Base-by-base conservation (phyloP, 805 yeast genomes). In the Saccharomycodes ludwigii region DNA sequence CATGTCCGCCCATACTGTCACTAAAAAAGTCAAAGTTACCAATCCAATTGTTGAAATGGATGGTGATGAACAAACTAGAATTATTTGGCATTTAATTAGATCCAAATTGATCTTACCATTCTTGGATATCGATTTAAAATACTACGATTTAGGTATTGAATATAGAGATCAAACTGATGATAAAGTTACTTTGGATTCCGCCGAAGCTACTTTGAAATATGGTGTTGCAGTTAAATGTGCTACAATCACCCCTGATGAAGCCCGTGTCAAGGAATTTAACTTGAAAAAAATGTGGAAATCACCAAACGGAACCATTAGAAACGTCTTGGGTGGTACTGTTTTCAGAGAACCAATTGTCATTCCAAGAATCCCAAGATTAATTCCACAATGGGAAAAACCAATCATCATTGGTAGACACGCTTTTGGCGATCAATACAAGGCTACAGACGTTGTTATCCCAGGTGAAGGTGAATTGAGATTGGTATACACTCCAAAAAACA, bases 331-430 rank as follows among this genome's bases (percentile, higher is more conserved):
- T 31, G 97, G 97, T 38, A 88, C 96, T 18, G 95, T 88, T 28
- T 88, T 88, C 70, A 73, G 97, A 52, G 97, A 86, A 62, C 95
- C 96, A 40, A 88, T 88, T 55, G 83, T 88, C 33, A 83, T 88
- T 47, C 84, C 83, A 36, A 63, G 72, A 45, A 79, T 88, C 47
- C 97, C 97, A 35, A 67, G 95, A 44, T 67, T 85, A 39, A 78
- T 88, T 14, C 83, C 93, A 27, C 79, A 79, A 37, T 88, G 97
- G 97, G 83, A 83, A 52, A 67, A 85, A 58, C 95, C 97, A 38
- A 88, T 88, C 54, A 79, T 86, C 50, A 88, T 88, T 56, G 97
- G 97, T 34, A 82, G 97, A 65, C 97, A 88, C 48, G 97, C 96
- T 18, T 83, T 73, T 55, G 97, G 96, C 41, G 97, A 88, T 58